Conservation (phyloP, 2,329 filamentous ascomycete species). For the Didymella segeticola region DNA sequence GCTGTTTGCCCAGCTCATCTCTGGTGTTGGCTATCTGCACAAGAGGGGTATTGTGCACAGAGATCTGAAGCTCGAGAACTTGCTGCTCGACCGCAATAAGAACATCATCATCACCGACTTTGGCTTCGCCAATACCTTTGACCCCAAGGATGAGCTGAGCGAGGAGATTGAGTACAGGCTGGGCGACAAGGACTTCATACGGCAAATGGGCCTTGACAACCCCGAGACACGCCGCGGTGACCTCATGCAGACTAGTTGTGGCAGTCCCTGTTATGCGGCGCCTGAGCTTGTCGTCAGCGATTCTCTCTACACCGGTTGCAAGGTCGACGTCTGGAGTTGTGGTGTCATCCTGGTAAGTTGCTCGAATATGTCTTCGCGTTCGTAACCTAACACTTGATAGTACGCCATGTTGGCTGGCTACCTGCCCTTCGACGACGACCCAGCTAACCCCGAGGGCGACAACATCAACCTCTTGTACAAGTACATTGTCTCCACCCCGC, state of each 20-base stretch:
- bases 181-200: constrained; percentile 85
- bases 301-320: constrained; percentile 93
- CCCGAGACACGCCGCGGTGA: constrained; percentile 81
- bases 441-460: constrained; percentile 96
- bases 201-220: constrained; percentile 84
- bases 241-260: constrained; percentile 98
- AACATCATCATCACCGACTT: constrained; percentile 99
- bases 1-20: constrained; percentile 93
- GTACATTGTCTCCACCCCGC: constrained; percentile 95
- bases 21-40: constrained; percentile 95
- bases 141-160: constrained; percentile 82
- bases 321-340: constrained; percentile 99
- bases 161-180: constrained; percentile 91
- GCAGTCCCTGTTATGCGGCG: constrained; percentile 96
- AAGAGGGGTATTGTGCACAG: constrained; percentile 98
- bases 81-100: constrained; percentile 91
- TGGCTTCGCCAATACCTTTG: constrained; percentile 97
- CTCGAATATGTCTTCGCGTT: constrained; percentile 16
- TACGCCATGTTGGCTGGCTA: constrained; percentile 99
- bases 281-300: constrained; percentile 97
- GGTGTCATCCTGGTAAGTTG: constrained; percentile 90
- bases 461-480: constrained; percentile 99
- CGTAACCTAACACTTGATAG: constrained; percentile 55
- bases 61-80: constrained; percentile 94
- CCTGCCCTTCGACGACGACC: constrained; percentile 96